Evolutionary conservation across 1,284 basidiomycete genomes (phyloP).

Genomic region (Ganoderma sinense): DNA sequence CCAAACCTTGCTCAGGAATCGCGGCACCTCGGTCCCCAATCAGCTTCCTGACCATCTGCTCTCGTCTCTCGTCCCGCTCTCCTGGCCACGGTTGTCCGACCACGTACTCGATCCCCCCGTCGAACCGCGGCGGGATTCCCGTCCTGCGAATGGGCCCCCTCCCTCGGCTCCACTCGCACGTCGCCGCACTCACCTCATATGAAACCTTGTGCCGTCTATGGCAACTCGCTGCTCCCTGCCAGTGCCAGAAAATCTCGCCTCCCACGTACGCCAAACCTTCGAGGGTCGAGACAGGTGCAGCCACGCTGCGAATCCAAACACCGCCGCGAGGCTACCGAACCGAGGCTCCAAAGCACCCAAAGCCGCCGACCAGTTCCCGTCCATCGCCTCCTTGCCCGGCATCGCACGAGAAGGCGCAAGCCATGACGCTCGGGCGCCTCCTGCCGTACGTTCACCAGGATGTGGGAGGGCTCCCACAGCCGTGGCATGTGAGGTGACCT

Average conservation of each 20-base stretch:
- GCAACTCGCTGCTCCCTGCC: not conserved
- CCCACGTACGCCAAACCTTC: constrained; percentile 3
- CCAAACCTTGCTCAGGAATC: not conserved
- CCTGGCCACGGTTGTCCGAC: not conserved
- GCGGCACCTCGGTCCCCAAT: constrained; percentile 2
- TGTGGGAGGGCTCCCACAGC: constrained; percentile 30
- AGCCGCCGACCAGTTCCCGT: not conserved
- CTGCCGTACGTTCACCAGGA: not conserved
- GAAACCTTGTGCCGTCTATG: not conserved
- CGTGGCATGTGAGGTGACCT: constrained; percentile 22
- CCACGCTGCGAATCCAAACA: constrained; percentile 2
- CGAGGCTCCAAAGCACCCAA: not conserved
- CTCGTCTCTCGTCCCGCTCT: not conserved
- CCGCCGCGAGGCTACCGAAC: constrained; percentile 6
- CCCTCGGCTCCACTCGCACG: not conserved
- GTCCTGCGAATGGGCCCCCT: not conserved
- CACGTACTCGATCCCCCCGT: not conserved
- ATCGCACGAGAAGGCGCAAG: not conserved
- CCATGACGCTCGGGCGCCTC: not conserved
- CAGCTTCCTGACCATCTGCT: not conserved
- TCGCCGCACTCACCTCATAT: not conserved
- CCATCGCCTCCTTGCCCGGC: not conserved
- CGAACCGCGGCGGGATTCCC: not conserved
- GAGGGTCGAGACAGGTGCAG: not conserved
- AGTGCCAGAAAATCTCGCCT: not conserved